Evolutionary conservation across 805 yeast species (phyloP), one percentile per base, ranked within the genome.

Genomic region (Metschnikowia rubicola): DNA sequence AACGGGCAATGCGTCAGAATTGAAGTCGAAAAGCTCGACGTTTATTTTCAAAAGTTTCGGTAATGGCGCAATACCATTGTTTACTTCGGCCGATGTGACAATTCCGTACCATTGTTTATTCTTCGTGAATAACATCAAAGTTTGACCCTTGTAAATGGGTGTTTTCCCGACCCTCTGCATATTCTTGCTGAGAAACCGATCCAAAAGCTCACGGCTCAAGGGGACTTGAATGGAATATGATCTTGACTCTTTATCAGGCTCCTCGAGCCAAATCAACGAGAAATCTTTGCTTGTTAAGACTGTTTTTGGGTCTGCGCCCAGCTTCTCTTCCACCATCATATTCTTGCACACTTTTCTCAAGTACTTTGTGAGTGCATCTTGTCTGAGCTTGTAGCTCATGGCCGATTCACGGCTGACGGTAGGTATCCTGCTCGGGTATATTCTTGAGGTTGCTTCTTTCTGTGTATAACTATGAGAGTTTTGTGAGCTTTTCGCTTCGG

Each of bases 61-160:
- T 26, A 21, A 5, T 21, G 26, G 7, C 26, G 26, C 26, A 21
- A 21, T 3, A 21, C 26, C 26, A 5, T 21, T 21, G 13, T 47
- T 37, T 8, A 35, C 11, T 30, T 66, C 67, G 39, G 70, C 55
- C 43, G 76, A 75, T 15, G 77, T 76, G 10, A 81, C 74, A 52
- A 64, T 72, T 29, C 84, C 79, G 54, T 76, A 81, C 88, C 88
- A 83, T 0, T 71, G 58, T 26, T 72, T 71, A 12, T 72, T 70
- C 50, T 74, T 74, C 51, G 77, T 78, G 30, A 68, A 65, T 31
- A 84, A 65, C 54, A 81, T 76, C 39, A 84, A 65, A 0, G 84
- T 71, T 57, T 83, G 88, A 39, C 77, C 78, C 38, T 72, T 71
- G 12, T 74, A 64, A 53, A 84, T 83, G 3, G 89, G 88, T 4